Percentiles rank a stretch among this genome's conserved stretches.
Evolutionary conservation across 2,329 filamentous ascomycete genomes (phyloP).

Genomic region (Monilinia aucupariae): DNA sequence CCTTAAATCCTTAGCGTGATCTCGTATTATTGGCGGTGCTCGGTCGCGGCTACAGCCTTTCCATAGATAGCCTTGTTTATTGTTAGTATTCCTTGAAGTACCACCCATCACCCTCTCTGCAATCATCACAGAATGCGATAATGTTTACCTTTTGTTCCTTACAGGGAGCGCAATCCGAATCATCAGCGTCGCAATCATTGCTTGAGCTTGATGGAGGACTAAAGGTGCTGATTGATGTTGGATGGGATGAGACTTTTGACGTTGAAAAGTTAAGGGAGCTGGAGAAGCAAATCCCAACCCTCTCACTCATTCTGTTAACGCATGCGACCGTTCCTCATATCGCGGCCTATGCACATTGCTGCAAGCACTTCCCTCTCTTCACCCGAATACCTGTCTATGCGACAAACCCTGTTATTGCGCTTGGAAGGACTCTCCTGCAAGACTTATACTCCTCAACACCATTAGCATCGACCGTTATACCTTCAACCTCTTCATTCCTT

Average conservation of each 20-base stretch:
- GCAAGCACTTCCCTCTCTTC: slow-evolving; percentile 91
- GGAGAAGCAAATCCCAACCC: slow-evolving; percentile 85
- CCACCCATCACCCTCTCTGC: neutral
- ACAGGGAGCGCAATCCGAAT: slow-evolving; percentile 83
- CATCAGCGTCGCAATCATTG: slow-evolving; percentile 86
- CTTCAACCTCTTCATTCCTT: slow-evolving; percentile 63
- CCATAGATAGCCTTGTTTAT: slow-evolving; percentile 2
- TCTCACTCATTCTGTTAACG: slow-evolving; percentile 90
- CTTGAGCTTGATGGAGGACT: slow-evolving; percentile 94
- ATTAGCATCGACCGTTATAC: slow-evolving; percentile 78
- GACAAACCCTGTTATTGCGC: slow-evolving; percentile 85
- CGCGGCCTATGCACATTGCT: slow-evolving; percentile 91
- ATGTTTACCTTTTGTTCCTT: slow-evolving; percentile 98
- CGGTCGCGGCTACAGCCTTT: slow-evolving; percentile 15
- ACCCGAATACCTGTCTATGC: slow-evolving; percentile 90
- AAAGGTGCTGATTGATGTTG: slow-evolving; percentile 89
- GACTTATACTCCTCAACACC: slow-evolving; percentile 90
- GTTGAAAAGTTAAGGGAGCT: slow-evolving; percentile 75
- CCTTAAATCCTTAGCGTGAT: slow-evolving; percentile 14
- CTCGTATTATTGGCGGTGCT: neutral
- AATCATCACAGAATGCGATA: slow-evolving; percentile 19
- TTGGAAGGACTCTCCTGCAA: slow-evolving; percentile 84
- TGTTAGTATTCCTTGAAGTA: neutral
- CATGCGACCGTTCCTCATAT: slow-evolving; percentile 90
- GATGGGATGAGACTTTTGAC: slow-evolving; percentile 93